Conservation (phyloP, 306 rosid species). For the Cicer judaicum region DNA sequence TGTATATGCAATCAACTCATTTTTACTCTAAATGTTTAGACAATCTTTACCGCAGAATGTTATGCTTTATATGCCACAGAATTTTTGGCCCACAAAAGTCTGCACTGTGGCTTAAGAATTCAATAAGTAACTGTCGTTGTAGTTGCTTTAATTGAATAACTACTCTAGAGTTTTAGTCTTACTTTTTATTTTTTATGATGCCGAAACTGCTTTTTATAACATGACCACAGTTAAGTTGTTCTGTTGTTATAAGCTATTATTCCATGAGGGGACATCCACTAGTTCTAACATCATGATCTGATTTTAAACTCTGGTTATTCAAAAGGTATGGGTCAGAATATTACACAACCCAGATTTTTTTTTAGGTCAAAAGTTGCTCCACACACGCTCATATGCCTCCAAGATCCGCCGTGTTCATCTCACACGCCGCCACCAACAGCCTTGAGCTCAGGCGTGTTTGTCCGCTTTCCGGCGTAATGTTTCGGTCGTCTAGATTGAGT, state of each 20-base stretch:
- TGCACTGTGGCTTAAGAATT: not conserved
- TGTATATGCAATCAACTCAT: not conserved
- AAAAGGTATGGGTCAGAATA: not conserved
- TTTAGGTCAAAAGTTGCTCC: no score
- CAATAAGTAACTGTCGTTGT: not conserved
- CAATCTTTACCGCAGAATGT: not conserved
- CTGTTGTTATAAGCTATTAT: conserved; percentile 24
- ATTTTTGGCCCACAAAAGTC: not conserved
- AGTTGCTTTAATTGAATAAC: conserved; percentile 16
- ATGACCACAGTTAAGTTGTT: conserved; percentile 2
- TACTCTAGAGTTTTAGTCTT: not conserved
- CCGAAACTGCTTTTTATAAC: conserved; percentile 15
- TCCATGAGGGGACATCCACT: conserved; percentile 21
- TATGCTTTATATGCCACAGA: not conserved
- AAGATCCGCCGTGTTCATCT: no score
- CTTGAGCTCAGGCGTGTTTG: no score
- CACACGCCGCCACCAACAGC: no score
- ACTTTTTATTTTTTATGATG: conserved; percentile 9
- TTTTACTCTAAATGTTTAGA: not conserved
- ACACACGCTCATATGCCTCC: no score
- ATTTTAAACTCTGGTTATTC: conserved; percentile 33
- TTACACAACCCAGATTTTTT: no score
- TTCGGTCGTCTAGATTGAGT: no score
- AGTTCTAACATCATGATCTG: conserved; percentile 23
- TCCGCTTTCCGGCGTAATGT: no score